Conservation (phyloP, 2,329 filamentous ascomycete species). For the Stagonosporopsis chrysanthemi region DNA sequence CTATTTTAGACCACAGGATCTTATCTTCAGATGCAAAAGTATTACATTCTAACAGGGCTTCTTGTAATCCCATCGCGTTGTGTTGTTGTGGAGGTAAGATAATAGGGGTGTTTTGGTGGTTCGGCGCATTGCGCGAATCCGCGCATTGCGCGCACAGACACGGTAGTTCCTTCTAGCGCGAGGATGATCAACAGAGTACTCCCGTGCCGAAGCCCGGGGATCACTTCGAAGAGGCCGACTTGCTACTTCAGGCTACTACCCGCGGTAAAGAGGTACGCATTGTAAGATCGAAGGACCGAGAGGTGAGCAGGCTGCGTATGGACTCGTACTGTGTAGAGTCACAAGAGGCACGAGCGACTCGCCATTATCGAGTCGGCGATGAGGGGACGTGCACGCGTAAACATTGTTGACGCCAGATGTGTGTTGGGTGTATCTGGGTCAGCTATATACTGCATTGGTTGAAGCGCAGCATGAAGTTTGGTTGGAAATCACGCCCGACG, state of each 20-base stretch:
- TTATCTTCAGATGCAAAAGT: no score
- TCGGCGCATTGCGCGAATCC: no score
- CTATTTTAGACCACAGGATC: no score
- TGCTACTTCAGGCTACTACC: background rate
- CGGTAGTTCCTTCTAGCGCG: no score
- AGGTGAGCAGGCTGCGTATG: background rate
- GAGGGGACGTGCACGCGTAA: background rate
- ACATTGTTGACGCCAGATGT: background rate
- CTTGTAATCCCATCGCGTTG: no score
- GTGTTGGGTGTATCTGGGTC: background rate
- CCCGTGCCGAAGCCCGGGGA: background rate
- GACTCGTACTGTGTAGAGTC: background rate
- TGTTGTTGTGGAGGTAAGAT: no score
- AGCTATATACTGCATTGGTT: background rate
- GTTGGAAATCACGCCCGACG: background rate
- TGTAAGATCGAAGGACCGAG: background rate
- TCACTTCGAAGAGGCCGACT: conserved; percentile 2
- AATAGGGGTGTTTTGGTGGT: no score
- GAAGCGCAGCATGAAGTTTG: background rate
- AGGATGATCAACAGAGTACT: background rate
- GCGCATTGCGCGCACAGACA: no score
- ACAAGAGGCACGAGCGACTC: background rate
- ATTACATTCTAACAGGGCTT: no score
- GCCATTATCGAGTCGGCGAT: background rate
- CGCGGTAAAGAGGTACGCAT: background rate